These are phyloP conservation scores for Heterobasidion annosum DNA, from an alignment of 1,284 basidiomycete genomes.

Conservation along the genomic window DNA sequence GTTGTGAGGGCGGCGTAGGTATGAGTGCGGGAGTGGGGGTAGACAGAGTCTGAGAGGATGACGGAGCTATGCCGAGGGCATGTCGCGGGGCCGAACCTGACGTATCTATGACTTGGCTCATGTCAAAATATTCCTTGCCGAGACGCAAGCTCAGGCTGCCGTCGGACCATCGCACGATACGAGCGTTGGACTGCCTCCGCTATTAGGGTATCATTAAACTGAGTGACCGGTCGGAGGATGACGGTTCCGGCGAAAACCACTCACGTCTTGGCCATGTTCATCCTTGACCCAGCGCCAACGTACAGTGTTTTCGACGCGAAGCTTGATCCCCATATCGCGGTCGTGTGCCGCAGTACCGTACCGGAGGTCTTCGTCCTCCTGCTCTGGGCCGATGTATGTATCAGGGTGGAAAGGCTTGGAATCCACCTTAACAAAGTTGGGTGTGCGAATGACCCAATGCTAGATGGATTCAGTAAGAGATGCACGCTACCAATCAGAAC, in stretches of 20 bases:
- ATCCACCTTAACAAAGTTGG: conserved; percentile 78
- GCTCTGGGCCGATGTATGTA: conserved; percentile 73
- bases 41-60: conserved; percentile 23
- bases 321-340: conserved; percentile 71
- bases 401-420: conserved; percentile 77
- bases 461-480: conserved; percentile 18
- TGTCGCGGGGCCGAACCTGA: conserved; percentile 52
- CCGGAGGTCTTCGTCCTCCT: conserved; percentile 57
- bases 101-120: conserved; percentile 67
- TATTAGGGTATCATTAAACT: conserved; percentile 19
- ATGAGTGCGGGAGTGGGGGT: conserved; percentile 28
- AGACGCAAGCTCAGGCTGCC: conserved; percentile 80
- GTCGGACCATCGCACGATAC: conserved; percentile 88
- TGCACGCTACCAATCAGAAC: background rate
- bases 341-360: conserved; percentile 35
- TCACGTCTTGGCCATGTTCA: conserved; percentile 58
- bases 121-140: conserved; percentile 87
- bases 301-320: conserved; percentile 86
- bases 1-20: conserved; percentile 11
- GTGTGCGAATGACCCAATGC: conserved; percentile 79
- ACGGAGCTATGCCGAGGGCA: conserved; percentile 32
- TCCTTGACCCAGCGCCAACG: conserved; percentile 86
- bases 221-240: conserved; percentile 2
- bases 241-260: conserved; percentile 16
- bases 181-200: conserved; percentile 79